Base-by-base conservation (phyloP, 1,284 basidiomycete species). In the Boletus semigastroideus region DNA sequence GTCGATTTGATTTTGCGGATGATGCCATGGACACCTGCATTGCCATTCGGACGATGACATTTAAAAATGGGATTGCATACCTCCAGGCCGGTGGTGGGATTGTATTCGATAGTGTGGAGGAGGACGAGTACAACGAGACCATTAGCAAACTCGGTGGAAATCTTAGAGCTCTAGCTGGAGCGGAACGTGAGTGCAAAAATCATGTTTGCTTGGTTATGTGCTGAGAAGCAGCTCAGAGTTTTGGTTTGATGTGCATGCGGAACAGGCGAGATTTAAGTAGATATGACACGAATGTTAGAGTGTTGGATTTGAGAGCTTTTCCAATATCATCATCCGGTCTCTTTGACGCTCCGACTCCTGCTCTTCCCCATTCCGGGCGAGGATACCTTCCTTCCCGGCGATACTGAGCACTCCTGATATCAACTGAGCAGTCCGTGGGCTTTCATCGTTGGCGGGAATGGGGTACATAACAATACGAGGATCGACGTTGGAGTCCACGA, bases 1-100 rank as follows among this genome's bases (percentile, higher is more conserved):
- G 97, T 14, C 86, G 94, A 48, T 98, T 97, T 69, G 95, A 99
- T 70, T 99, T 98, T 72, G 92, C 95, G 28, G 77, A 86, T 30
- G 90, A 96, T 65, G 90, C 92, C 66, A 94, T 99, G 88, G 97
- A 99, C 70, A 96, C 94, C 1, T 98, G 96, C 72, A 99, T 99
- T 62, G 97, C 97, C 9, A 99, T 99, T 65, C 83, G 97, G 39
- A 99, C 96, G 2, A 99, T 99, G 94, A 84, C 87, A 3, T 98
- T 98, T 78, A 98, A 96, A 72, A 84, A 96, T 61, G 94, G 94
- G 1, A 77, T 85, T 17, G 94, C 87, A 10, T 99, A 98, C 70
- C 74, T 99, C 45, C 96, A 98, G 71, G 95, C 97, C 40, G 94
- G 95, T 4, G 97, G 97, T 42, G 97, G 97, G 4, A 98, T 99